A percentile compares a stretch with the other conserved stretches of the same genome.
Conservation (phyloP, 768 basidiomycete genomes). For the Paxillus involutus region DNA sequence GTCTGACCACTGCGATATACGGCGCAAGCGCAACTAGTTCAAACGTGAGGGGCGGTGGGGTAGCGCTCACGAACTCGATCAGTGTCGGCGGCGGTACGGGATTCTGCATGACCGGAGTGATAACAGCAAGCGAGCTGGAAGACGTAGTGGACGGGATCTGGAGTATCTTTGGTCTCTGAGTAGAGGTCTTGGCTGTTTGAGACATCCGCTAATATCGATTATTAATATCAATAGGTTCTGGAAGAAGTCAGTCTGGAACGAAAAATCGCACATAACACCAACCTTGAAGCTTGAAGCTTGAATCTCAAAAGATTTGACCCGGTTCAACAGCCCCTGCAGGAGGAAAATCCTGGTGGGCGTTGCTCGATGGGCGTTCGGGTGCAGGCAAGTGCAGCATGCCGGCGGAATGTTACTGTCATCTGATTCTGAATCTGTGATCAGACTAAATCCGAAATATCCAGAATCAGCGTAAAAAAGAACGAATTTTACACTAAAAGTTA, state of each 20-base stretch:
- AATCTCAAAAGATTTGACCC: not conserved
- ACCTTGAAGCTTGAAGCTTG: not conserved
- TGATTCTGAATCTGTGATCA: not conserved
- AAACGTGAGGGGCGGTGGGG: slow-evolving; percentile 61
- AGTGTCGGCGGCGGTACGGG: slow-evolving; percentile 11
- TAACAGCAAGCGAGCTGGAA: not conserved
- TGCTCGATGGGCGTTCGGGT: not conserved
- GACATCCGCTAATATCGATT: not conserved
- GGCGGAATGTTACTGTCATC: not conserved
- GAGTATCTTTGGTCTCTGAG: slow-evolving; percentile 11
- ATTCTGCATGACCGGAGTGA: not conserved
- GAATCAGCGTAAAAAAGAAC: not conserved
- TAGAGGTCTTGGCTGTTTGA: not conserved
- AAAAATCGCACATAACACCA: not conserved
- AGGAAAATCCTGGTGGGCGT: not conserved
- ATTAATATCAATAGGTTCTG: not conserved
- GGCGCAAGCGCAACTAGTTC: slow-evolving; percentile 66
- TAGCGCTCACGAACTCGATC: slow-evolving; percentile 52
- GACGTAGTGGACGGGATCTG: slow-evolving; percentile 11
- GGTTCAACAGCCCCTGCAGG: not conserved
- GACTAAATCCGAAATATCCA: not conserved
- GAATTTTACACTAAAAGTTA: not conserved
- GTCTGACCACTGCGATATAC: slow-evolving; percentile 42
- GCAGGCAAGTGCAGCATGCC: not conserved
- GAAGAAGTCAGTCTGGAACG: not conserved